Conservation (phyloP, 495 filamentous ascomycete species). For the Pseudotulostoma volvatum region DNA sequence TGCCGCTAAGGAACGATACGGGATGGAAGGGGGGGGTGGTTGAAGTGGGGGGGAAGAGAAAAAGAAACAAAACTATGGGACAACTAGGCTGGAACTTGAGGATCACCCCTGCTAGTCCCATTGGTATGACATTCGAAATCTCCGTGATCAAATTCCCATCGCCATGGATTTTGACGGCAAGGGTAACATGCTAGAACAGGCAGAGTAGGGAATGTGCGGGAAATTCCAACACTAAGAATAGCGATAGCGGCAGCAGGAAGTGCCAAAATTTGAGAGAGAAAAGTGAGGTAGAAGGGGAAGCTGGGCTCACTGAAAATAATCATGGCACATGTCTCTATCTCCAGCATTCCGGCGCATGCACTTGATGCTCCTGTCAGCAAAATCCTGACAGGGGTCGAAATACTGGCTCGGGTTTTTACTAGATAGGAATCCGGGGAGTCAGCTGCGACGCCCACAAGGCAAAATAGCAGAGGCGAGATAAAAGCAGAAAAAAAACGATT, state of each 20-base stretch:
- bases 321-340: slow-evolving; percentile 71
- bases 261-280: neutral
- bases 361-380: slow-evolving; percentile 66
- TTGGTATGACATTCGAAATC: no score
- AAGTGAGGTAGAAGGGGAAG: neutral
- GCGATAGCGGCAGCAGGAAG: no score
- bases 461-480: neutral
- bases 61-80: neutral
- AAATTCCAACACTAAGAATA: no score
- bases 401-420: slow-evolving; percentile 77
- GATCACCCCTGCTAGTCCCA: no score
- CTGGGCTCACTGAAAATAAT: slow-evolving; percentile 82
- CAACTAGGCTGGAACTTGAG: neutral
- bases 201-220: no score
- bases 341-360: slow-evolving; percentile 77
- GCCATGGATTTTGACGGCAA: no score
- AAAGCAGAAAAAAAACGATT: neutral
- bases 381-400: slow-evolving; percentile 88
- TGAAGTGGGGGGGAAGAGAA: no score
- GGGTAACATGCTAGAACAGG: no score
- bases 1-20: no score
- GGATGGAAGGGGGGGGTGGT: no score
- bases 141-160: no score
- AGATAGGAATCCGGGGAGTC: slow-evolving; percentile 3
- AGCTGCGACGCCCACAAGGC: slow-evolving; percentile 3